phyloP scores from a whole-genome alignment of 371 early-diverging fungal species.

The Syncephalastrum sp. region DNA sequence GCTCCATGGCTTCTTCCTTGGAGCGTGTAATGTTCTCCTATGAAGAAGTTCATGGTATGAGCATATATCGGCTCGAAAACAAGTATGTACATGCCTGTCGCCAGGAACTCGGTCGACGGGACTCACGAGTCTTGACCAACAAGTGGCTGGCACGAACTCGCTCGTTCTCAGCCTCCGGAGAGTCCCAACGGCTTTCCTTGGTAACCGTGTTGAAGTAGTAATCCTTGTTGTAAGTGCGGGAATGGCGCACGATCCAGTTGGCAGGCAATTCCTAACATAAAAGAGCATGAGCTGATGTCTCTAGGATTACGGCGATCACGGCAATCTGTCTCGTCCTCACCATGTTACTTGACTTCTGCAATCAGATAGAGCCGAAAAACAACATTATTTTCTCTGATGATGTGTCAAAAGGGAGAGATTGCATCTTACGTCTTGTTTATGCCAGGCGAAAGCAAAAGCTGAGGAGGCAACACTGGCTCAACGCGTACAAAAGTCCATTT shows the following conservation, averaged over 20 bases:
- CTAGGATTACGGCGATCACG: too few relatives aligned
- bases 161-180: constrained; percentile 55
- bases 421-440: too few relatives aligned
- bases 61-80: not conserved
- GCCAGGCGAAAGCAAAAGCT: too few relatives aligned
- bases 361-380: too few relatives aligned
- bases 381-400: too few relatives aligned
- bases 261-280: constrained; percentile 54
- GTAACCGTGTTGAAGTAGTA: constrained; percentile 90
- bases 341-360: too few relatives aligned
- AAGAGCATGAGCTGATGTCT: not conserved
- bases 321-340: too few relatives aligned
- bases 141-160: constrained; percentile 86
- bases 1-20: constrained; percentile 82
- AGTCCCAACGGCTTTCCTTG: constrained; percentile 82
- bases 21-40: constrained; percentile 81
- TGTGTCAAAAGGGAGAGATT: too few relatives aligned
- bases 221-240: constrained; percentile 64
- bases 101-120: constrained; percentile 92
- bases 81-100: constrained; percentile 53
- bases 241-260: constrained; percentile 75
- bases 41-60: not conserved
- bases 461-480: too few relatives aligned
- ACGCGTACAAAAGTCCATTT: too few relatives aligned
- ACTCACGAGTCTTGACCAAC: constrained; percentile 87